phyloP scores from a whole-genome alignment of 495 filamentous ascomycete genomes.

The Thozetella sp. region DNA sequence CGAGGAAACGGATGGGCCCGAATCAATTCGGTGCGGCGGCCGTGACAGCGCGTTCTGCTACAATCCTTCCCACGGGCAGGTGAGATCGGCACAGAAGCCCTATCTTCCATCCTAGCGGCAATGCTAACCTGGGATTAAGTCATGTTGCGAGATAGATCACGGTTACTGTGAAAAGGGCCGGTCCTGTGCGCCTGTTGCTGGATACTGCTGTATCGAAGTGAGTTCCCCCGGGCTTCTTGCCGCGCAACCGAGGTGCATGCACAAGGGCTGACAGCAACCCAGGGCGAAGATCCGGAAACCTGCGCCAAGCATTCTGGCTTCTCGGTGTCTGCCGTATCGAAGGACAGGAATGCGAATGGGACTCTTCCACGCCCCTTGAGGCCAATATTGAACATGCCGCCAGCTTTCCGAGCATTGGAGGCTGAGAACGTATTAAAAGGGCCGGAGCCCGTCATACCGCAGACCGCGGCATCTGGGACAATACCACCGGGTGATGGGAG shows the following conservation, averaged over 20 bases:
- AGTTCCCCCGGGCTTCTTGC: neutral
- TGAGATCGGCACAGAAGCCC: constrained; percentile 8
- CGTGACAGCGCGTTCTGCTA: constrained; percentile 31
- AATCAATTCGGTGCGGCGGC: constrained; percentile 32
- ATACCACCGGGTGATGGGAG: too few species aligned
- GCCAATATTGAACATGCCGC: too few species aligned
- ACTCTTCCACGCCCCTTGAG: too few species aligned
- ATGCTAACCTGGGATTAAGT: constrained; percentile 21
- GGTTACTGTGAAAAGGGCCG: constrained; percentile 36
- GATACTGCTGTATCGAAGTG: constrained; percentile 42
- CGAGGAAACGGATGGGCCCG: constrained; percentile 34
- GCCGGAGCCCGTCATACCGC: too few species aligned
- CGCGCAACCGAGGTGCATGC: neutral
- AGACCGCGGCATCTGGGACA: neutral
- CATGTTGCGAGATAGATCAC: constrained; percentile 36
- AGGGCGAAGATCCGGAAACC: constrained; percentile 35
- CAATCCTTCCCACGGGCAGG: constrained; percentile 32
- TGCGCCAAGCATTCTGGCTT: constrained; percentile 39
- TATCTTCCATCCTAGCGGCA: neutral
- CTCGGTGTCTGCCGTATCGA: too few species aligned
- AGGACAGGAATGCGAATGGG: too few species aligned
- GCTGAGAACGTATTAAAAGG: too few species aligned
- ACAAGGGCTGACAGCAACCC: constrained; percentile 9
- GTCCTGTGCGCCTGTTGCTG: constrained; percentile 40
- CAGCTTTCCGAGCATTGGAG: too few species aligned